Conservation (phyloP, 2,329 filamentous ascomycete genomes). For the Talaromyces sp. region DNA sequence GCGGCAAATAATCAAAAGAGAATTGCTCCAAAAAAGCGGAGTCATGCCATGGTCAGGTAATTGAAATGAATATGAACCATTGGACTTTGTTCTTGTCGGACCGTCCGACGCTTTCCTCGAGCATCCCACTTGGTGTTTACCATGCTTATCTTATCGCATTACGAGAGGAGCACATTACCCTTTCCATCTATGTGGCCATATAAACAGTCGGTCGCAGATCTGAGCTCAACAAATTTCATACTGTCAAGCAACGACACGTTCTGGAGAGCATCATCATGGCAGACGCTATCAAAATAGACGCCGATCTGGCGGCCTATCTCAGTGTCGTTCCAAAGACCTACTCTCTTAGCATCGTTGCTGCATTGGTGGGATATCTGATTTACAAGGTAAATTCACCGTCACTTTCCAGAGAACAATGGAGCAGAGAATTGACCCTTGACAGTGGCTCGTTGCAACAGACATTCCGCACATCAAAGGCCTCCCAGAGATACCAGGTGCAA, state of each 20-base stretch:
- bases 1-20: neutral
- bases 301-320: conserved; percentile 2
- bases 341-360: neutral
- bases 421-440: neutral
- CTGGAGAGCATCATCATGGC: neutral
- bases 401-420: neutral
- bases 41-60: too few species aligned
- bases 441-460: conserved; percentile 41
- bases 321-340: neutral
- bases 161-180: neutral
- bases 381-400: neutral
- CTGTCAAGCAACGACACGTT: neutral
- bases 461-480: conserved; percentile 55
- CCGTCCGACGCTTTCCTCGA: neutral
- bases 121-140: neutral
- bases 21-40: neutral
- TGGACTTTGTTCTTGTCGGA: neutral
- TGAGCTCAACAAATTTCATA: neutral
- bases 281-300: neutral
- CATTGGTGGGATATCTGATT: neutral
- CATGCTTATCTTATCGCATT: conserved; percentile 4
- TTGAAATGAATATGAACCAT: neutral
- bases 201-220: neutral
- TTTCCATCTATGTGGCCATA: neutral
- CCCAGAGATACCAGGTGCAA: conserved; percentile 53